phyloP scores from a whole-genome alignment of 306 rosid species.

The Vicia villosa region DNA sequence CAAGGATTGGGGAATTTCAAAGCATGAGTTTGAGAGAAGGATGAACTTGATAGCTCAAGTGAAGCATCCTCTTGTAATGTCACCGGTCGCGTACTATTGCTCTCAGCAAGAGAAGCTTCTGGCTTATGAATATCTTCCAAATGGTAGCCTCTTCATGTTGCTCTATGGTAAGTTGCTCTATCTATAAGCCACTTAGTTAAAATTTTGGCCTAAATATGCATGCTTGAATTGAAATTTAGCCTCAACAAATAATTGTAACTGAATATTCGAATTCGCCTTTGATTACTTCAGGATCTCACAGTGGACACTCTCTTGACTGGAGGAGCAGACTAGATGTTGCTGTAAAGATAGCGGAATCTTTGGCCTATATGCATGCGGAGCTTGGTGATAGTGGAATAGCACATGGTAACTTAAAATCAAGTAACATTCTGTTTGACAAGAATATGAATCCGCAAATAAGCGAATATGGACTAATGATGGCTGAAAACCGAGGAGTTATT shows the following conservation, averaged over 20 bases:
- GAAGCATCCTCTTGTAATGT: conserved; percentile 55
- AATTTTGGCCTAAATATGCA: neutral
- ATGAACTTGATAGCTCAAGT: conserved; percentile 50
- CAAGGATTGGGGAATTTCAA: conserved; percentile 62
- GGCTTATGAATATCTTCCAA: conserved; percentile 64
- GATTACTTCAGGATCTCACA: conserved; percentile 50
- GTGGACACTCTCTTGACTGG: conserved; percentile 59
- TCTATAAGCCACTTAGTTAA: neutral
- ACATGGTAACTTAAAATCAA: conserved; percentile 75
- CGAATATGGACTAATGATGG: conserved; percentile 67
- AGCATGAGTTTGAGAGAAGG: conserved; percentile 51
- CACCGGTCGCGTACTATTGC: conserved; percentile 70
- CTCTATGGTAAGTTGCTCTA: conserved; percentile 55
- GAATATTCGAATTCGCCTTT: neutral
- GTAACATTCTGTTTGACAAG: conserved; percentile 66
- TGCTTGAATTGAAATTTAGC: conserved; percentile 13
- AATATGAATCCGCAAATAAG: conserved; percentile 63
- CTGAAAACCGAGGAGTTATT: conserved; percentile 39
- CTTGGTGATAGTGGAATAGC: conserved; percentile 54
- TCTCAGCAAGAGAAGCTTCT: conserved; percentile 75
- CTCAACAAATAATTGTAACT: neutral
- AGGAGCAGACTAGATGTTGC: conserved; percentile 65
- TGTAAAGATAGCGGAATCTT: conserved; percentile 49
- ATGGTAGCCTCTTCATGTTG: conserved; percentile 74
- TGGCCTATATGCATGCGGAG: conserved; percentile 68